These are phyloP conservation scores for Metschnikowia anglica DNA, from an alignment of 805 yeast species.

Conservation along the genomic window DNA sequence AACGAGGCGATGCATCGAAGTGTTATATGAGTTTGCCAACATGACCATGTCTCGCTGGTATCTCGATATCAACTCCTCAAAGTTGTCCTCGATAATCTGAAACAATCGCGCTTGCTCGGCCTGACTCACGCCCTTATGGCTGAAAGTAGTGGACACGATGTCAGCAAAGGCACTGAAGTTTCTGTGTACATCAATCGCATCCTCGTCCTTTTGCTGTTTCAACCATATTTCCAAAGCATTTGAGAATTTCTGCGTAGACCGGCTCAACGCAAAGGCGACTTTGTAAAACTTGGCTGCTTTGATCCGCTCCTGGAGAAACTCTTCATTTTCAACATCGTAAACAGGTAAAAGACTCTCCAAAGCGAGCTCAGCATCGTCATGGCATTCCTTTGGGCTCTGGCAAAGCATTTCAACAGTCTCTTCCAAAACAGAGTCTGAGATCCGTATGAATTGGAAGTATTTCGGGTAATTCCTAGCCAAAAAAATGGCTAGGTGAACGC, in stretches of 20 bases:
- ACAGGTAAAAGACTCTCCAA: slow-evolving; percentile 67
- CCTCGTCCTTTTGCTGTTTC: slow-evolving; percentile 19
- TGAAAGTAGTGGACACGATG: slow-evolving; percentile 29
- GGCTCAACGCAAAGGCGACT: slow-evolving; percentile 58
- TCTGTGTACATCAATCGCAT: slow-evolving; percentile 8
- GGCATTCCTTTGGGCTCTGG: slow-evolving; percentile 31
- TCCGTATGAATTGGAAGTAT: slow-evolving; percentile 74
- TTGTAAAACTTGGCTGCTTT: slow-evolving; percentile 54
- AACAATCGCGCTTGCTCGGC: slow-evolving; percentile 27
- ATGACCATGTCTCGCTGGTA: slow-evolving; percentile 38
- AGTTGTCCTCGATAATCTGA: slow-evolving; percentile 26
- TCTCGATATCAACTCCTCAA: slow-evolving; percentile 23
- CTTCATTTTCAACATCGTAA: slow-evolving; percentile 58
- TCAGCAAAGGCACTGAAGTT: slow-evolving; percentile 20
- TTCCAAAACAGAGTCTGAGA: slow-evolving; percentile 60
- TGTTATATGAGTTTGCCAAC: slow-evolving; percentile 37
- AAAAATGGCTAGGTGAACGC: slow-evolving; percentile 57
- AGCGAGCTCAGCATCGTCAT: slow-evolving; percentile 71
- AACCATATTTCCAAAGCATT: slow-evolving; percentile 59
- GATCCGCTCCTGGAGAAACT: slow-evolving; percentile 49
- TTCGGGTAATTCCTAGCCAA: slow-evolving; percentile 81
- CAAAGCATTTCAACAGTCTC: slow-evolving; percentile 52
- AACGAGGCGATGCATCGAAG: slow-evolving; percentile 39
- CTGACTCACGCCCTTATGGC: slow-evolving; percentile 18
- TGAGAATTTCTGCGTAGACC: slow-evolving; percentile 50